phyloP scores from a whole-genome alignment of 2,329 filamentous ascomycete genomes.

The Aureobasidium lini region DNA sequence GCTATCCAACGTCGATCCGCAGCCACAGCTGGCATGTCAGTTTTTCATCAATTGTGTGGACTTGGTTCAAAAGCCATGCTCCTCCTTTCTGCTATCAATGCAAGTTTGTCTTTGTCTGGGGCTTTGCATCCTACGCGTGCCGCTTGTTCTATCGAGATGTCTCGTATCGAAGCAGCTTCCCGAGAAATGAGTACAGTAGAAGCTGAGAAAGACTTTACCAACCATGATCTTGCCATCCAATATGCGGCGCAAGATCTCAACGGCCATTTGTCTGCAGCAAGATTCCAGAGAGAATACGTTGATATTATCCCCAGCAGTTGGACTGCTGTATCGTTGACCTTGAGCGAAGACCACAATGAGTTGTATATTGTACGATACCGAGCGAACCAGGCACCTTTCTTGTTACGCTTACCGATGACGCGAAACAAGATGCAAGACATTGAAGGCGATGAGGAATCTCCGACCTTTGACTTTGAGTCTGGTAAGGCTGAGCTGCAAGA shows the following conservation, averaged over 20 bases:
- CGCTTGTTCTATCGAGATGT: constrained; percentile 28
- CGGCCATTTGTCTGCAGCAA: constrained; percentile 22
- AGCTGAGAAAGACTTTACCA: not conserved
- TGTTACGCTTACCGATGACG: constrained; percentile 77
- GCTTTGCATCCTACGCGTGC: constrained; percentile 33
- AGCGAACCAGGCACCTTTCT: constrained; percentile 67
- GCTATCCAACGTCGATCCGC: constrained; percentile 52
- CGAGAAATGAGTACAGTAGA: constrained; percentile 7
- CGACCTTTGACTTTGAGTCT: constrained; percentile 69
- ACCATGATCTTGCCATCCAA: not conserved
- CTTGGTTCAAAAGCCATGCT: constrained; percentile 31
- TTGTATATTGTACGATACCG: constrained; percentile 84
- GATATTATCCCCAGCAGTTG: constrained; percentile 77
- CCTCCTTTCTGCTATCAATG: constrained; percentile 31
- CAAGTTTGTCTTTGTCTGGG: constrained; percentile 22
- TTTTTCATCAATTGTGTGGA: constrained; percentile 46
- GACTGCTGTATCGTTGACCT: constrained; percentile 76
- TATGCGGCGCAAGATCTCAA: not conserved
- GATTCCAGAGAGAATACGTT: constrained; percentile 73
- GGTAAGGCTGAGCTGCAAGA: constrained; percentile 73
- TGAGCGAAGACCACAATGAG: constrained; percentile 77
- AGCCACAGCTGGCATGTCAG: constrained; percentile 46
- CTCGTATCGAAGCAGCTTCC: constrained; percentile 10
- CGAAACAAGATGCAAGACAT: constrained; percentile 73
- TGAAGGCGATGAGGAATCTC: constrained; percentile 53